A percentile compares a stretch with the other conserved stretches of the same genome.
Conservation (phyloP, 306 rosid genomes). For the Urtica urens region DNA sequence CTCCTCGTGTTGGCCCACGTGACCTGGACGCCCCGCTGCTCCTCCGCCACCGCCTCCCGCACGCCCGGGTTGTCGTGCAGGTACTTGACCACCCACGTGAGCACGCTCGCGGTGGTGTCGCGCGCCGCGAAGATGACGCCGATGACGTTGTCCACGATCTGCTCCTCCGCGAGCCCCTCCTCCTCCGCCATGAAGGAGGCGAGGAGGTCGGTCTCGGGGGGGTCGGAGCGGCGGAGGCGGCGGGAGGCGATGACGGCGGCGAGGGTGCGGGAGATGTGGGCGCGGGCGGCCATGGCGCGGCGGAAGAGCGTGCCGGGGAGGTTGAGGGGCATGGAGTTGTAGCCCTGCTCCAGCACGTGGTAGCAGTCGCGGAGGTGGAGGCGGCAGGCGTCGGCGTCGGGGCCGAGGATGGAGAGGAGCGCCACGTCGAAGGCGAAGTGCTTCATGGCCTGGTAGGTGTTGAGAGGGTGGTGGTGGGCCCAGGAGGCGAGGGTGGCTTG, state of each 20-base stretch:
- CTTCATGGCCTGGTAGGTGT: conserved; percentile 87
- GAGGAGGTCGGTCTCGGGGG: conserved; percentile 48
- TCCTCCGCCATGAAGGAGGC: conserved; percentile 79
- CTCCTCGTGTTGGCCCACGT: conserved; percentile 71
- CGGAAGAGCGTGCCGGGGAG: conserved; percentile 76
- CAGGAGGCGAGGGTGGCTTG: conserved; percentile 45
- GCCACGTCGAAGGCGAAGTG: conserved; percentile 82
- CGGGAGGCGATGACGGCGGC: conserved; percentile 58
- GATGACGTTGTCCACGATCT: conserved; percentile 81
- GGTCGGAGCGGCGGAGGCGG: conserved; percentile 33
- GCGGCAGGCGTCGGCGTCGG: conserved; percentile 59
- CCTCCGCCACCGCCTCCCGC: conserved; percentile 62
- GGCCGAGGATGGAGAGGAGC: conserved; percentile 73
- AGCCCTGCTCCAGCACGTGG: conserved; percentile 71
- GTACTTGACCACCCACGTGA: conserved; percentile 85
- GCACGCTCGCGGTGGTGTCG: conserved; percentile 91
- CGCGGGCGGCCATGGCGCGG: conserved; percentile 84
- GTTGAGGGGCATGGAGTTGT: conserved; percentile 93
- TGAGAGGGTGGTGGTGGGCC: conserved; percentile 42
- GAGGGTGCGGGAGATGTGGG: conserved; percentile 66
- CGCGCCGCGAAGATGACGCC: conserved; percentile 96
- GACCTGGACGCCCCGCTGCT: conserved; percentile 35
- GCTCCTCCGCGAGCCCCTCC: conserved; percentile 75
- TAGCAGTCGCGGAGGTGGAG: conserved; percentile 76
- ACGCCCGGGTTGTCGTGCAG: conserved; percentile 73